Conservation (phyloP, 768 basidiomycete genomes). For the Termitomyces sp. region DNA sequence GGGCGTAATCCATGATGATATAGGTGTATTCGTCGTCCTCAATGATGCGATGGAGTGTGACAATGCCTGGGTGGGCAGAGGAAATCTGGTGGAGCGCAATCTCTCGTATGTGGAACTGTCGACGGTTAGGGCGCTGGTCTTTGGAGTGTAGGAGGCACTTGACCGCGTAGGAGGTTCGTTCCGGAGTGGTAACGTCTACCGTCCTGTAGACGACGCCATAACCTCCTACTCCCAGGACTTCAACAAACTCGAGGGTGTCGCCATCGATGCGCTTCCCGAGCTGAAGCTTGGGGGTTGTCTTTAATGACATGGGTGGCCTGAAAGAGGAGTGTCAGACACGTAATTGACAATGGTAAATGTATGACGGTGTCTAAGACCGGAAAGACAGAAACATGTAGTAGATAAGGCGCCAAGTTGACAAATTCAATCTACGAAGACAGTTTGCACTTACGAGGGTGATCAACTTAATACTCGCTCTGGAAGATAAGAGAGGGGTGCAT, state of each 20-base stretch:
- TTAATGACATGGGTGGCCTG: conserved; percentile 16
- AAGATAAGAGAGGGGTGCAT: not conserved
- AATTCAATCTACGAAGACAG: not conserved
- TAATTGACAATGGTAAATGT: not conserved
- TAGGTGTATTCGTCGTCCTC: conserved; percentile 81
- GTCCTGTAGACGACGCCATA: conserved; percentile 96
- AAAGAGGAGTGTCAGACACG: conserved; percentile 8
- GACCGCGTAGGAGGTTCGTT: conserved; percentile 72
- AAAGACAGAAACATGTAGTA: not conserved
- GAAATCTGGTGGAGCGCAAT: conserved; percentile 78
- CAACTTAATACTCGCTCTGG: not conserved
- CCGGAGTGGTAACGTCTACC: conserved; percentile 53
- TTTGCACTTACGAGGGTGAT: not conserved
- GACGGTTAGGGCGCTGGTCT: conserved; percentile 51
- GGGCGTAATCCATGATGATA: conserved; percentile 92
- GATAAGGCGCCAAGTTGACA: not conserved
- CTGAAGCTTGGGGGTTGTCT: conserved; percentile 38
- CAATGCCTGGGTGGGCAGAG: conserved; percentile 75
- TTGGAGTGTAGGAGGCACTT: conserved; percentile 76
- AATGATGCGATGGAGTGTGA: conserved; percentile 85
- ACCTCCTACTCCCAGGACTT: conserved; percentile 88
- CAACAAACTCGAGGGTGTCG: conserved; percentile 77
- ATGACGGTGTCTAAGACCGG: conserved; percentile 5
- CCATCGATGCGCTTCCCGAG: conserved; percentile 84
- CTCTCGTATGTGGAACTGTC: conserved; percentile 84